These are phyloP conservation scores for Ophiocordyceps robertsii DNA, from an alignment of 2,329 filamentous ascomycete genomes.

Conservation along the genomic window DNA sequence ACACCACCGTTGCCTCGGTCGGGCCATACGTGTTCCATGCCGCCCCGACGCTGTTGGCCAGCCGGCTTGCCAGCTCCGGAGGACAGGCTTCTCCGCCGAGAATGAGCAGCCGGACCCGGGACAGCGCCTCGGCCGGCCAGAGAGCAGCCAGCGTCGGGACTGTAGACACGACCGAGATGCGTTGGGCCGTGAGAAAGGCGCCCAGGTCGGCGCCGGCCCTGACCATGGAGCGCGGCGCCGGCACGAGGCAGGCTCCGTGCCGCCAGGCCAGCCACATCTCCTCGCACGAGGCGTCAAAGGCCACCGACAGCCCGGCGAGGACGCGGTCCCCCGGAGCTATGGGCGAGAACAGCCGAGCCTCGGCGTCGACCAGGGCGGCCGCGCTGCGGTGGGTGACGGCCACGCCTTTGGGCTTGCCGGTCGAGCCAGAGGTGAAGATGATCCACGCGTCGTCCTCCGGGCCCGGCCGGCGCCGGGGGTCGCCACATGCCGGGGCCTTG, in stretches of 20 bases:
- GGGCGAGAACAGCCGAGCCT: conserved; percentile 8
- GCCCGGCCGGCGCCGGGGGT: conserved; percentile 1
- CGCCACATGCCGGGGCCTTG: background rate
- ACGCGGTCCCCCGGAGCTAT: conserved; percentile 9
- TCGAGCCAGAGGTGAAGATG: conserved; percentile 11
- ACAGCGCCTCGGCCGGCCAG: conserved; percentile 9
- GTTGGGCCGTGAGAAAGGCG: conserved; percentile 6
- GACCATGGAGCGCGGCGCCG: conserved; percentile 8
- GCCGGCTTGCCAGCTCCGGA: conserved; percentile 6
- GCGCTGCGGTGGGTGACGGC: conserved; percentile 10
- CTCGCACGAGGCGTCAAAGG: conserved; percentile 11
- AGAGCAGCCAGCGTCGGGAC: conserved; percentile 9
- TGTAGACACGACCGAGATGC: conserved; percentile 10
- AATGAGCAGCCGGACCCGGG: conserved; percentile 8
- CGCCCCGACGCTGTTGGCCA: conserved; percentile 6
- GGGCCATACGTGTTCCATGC: conserved; percentile 13
- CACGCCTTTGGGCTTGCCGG: conserved; percentile 12
- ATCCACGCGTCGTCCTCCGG: conserved; percentile 10
- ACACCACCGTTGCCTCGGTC: conserved; percentile 11
- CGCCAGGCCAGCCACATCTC: conserved; percentile 12
- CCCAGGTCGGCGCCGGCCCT: conserved; percentile 9
- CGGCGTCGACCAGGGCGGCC: conserved; percentile 11
- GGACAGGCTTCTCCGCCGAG: conserved; percentile 11
- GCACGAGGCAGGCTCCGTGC: conserved; percentile 9
- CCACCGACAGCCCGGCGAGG: conserved; percentile 9